These are phyloP conservation scores for Lumnitzera racemosa DNA, from an alignment of 345 rosid genomes.

Conservation along the genomic window DNA sequence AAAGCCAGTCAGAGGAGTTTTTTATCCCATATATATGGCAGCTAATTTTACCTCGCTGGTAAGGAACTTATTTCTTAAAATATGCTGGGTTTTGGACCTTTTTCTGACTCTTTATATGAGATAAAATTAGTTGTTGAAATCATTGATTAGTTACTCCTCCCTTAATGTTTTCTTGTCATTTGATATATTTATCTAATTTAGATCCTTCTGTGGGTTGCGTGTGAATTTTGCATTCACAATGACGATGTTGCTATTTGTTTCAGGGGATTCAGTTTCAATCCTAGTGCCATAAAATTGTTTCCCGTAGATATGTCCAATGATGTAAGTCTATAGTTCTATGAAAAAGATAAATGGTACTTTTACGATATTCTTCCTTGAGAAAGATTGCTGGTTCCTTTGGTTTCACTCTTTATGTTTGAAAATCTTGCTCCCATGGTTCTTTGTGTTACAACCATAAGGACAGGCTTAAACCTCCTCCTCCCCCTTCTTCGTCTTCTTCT, in stretches of 20 bases:
- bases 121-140: too few relatives aligned
- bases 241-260: background rate
- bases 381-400: background rate
- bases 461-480: too few relatives aligned
- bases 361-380: background rate
- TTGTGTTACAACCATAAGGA: too few relatives aligned
- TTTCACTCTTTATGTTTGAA: too few relatives aligned
- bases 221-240: conserved; percentile 1
- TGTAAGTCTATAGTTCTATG: conserved; percentile 36
- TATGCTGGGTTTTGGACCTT: background rate
- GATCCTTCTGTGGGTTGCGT: background rate
- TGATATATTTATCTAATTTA: background rate
- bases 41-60: conserved; percentile 65
- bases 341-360: background rate
- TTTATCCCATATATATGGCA: conserved; percentile 94
- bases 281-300: conserved; percentile 66
- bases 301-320: conserved; percentile 42
- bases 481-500: too few relatives aligned
- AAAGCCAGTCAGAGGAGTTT: conserved; percentile 95
- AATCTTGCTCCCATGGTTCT: too few relatives aligned
- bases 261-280: conserved; percentile 71
- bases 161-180: background rate
- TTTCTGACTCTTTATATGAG: background rate
- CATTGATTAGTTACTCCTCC: too few relatives aligned
- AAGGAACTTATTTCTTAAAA: conserved; percentile 5